A percentile compares a stretch with the other conserved stretches of the same genome.
phyloP scores from a whole-genome alignment of 148 eudicot genomes.

The Vaccinium myrtillus region DNA sequence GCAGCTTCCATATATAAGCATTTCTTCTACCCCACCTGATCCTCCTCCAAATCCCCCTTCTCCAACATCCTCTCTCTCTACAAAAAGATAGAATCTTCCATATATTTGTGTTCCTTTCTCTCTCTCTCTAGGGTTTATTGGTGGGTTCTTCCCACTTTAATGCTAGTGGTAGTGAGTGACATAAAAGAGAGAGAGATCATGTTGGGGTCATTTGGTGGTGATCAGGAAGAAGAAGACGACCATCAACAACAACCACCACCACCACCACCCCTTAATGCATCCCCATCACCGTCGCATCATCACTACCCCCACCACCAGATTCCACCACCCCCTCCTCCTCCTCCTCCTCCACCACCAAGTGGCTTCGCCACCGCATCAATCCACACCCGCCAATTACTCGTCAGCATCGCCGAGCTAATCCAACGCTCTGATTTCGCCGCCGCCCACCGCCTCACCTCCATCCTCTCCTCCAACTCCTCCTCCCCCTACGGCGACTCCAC shows the following conservation, averaged over 20 bases:
- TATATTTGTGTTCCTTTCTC: neutral
- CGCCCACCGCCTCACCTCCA: slow-evolving; percentile 64
- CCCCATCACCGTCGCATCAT: slow-evolving; percentile 20
- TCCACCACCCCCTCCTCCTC: slow-evolving; percentile 6
- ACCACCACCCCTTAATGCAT: slow-evolving; percentile 16
- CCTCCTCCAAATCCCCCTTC: neutral
- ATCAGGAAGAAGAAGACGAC: slow-evolving; percentile 24
- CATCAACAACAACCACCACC: slow-evolving; percentile 16
- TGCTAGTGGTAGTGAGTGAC: neutral
- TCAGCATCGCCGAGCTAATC: slow-evolving; percentile 68
- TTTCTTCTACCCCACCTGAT: neutral
- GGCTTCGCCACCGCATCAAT: slow-evolving; percentile 28
- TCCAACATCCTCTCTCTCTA: neutral
- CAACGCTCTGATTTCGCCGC: slow-evolving; percentile 56
- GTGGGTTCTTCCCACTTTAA: neutral
- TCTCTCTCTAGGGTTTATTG: slow-evolving; percentile 21
- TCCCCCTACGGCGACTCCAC: slow-evolving; percentile 66
- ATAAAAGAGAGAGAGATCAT: slow-evolving; percentile 7
- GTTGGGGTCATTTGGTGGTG: slow-evolving; percentile 37
- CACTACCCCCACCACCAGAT: slow-evolving; percentile 20
- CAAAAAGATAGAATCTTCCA: neutral
- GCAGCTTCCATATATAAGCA: neutral
- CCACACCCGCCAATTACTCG: slow-evolving; percentile 60
- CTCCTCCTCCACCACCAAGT: neutral
- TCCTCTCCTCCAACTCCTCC: slow-evolving; percentile 48